Evolutionary conservation across 768 basidiomycete species (phyloP), one percentile per base, ranked within the genome.

Genomic region (Tricholoma saponaceum): DNA sequence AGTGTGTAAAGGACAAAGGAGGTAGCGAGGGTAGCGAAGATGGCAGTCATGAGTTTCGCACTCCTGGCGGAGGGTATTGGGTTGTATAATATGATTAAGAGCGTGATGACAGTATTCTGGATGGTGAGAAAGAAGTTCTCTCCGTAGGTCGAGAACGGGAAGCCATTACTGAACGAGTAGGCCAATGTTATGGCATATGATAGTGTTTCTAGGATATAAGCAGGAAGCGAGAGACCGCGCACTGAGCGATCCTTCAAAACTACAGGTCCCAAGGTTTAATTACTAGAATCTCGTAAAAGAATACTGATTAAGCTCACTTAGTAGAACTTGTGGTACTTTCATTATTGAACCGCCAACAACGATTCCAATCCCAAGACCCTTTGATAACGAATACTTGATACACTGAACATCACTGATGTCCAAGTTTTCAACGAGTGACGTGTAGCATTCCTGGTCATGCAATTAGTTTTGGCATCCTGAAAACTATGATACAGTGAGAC

Each of bases 71-170:
- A 51, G 52, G 58, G 72, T 4, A 72, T 64, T 7, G 83, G 79
- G 13, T 81, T 66, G 66, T 89, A 87, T 70, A 76, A 75, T 51
- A 95, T 80, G 71, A 96, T 96, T 63, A 95, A 84, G 66, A 94
- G 79, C 14, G 92, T 93, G 69, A 98, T 93, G 74, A 90, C 59
- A 64, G 88, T 77, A 76, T 96, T 94, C 72, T 96, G 94, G 58
- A 94, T 66, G 28, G 92, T 86, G 51, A 98, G 81, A 83, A 98
- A 98, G 56, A 95, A 70, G 77, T 96, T 98, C 73, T 99, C 97
- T 66, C 97, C 97, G 59, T 98, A 99, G 0, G 97, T 98, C 18
- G 92, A 93, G 79, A 98, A 97, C 0, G 97, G 94, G 72, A 95
- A 98, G 22, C 77, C 71, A 66, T 92, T 89, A 22, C 93, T 80